Base-by-base conservation (phyloP, 1,284 basidiomycete genomes). In the Salmacisia buchloeana region DNA sequence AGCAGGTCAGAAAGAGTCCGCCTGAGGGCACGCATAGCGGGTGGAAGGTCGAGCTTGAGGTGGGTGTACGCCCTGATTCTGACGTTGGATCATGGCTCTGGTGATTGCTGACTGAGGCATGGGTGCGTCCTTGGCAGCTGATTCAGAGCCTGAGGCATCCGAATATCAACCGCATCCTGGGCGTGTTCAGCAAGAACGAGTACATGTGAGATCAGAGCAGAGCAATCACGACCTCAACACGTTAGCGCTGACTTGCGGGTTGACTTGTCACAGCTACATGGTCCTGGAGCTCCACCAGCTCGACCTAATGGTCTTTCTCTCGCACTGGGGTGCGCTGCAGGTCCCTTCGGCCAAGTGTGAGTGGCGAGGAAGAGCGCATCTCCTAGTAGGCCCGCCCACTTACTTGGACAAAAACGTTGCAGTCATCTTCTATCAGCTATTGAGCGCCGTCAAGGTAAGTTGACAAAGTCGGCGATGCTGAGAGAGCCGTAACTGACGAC, bases 381-480 rank as follows among this genome's bases (percentile, higher is more conserved):
- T n/a, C n/a, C n/a, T n/a, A n/a, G n/a, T n/a, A n/a, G n/a, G n/a
- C n/a, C n/a, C n/a, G n/a, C n/a, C n/a, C n/a, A n/a, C n/a, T n/a
- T n/a, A n/a, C n/a, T n/a, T n/a, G n/a, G n/a, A n/a, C n/a, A n/a
- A n/a, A n/a, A 27, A 27, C 7, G 29, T 6, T 15, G 21, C 27
- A 54, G 49, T 54, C 49, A 54, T 54, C 15, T 54, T 54, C 49
- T 54, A 33, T n/a, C 49, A 54, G 49, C 49, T 54, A 18, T 13
- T 54, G 23, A 25, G 34, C 9, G 49, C 49, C 13, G 49, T 54
- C 49, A 25, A 54, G 49, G 49, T 54, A 31, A 25, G 49, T 33
- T n/a, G 18, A 15, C n/a, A n/a, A n/a, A n/a, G n/a, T n/a, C n/a
- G n/a, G n/a, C n/a, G n/a, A n/a, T n/a, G n/a, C n/a, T n/a, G n/a